Evolutionary conservation across 805 yeast genomes (phyloP), one percentile per base, ranked within the genome.

Genomic region (Helenozyma baotianmanensis): DNA sequence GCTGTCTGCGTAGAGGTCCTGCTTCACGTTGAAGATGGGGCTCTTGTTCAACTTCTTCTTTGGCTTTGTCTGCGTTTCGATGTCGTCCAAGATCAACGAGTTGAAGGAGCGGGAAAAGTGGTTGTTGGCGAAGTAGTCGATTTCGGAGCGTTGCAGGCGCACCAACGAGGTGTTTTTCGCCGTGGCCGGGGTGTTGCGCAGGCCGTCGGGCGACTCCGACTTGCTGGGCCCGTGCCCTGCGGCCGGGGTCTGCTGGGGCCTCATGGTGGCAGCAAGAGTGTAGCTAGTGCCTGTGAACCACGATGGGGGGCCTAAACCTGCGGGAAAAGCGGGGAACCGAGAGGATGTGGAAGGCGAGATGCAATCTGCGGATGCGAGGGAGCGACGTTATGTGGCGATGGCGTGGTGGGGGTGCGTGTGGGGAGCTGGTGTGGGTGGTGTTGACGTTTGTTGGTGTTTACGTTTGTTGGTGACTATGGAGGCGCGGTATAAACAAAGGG

Each of bases 81-180:
- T 38, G 37, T 64, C 71, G 21, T 63, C 68, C 26, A 66, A 43
- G 9, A 66, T 62, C 47, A 66, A 55, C 31, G 65, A 57, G 46
- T 64, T 66, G 55, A 66, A 66, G 15, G 70, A 62, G 21, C 66
- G 47, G 19, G 68, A 62, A 33, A 66, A 64, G 21, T 61, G 60
- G 41, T 56, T 54, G 45, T 64, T 60, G 28, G 70, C 57, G 35
- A 58, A 62, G 40, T 59, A 54, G 24, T 64, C 68, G 19, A 59
- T 33, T 17, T 44, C 45, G 11, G 35, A 25, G 25, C 34, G 47
- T 21, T 38, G 36, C 19, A 33, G 17, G 11, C 21, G 23, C 10
- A 17, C 16, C 9, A 27, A 23, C 13, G 33, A 24, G 27, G 18
- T 23, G 19, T 23, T 14, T 10, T 17, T 22, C 5, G 24, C 18